Evolutionary conservation across 2,329 filamentous ascomycete genomes (phyloP), one percentile per base, ranked within the genome.

Genomic region (Penicillium sp.): DNA sequence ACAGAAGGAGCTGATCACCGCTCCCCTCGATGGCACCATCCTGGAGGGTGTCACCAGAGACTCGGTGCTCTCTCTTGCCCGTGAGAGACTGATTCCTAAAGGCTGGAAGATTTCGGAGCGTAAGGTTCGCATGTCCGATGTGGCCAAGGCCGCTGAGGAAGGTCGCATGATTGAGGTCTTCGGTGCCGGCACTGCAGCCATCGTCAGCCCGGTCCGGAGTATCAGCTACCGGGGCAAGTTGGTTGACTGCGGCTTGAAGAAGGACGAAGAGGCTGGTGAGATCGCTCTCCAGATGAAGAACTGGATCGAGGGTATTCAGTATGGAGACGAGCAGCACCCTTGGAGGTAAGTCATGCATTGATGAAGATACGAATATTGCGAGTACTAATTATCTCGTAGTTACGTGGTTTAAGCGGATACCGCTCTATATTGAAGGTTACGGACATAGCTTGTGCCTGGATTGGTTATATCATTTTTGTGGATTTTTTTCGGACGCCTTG

Each of bases 231-330:
- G 84, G 72, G 90, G 87, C 46, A 77, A 87, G 64, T 68, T 87
- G 55, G 84, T 98, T 25, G 80, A 88, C 64, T 96, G 93, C 69
- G 92, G 91, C 3, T 75, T 98, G 58, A 81, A 81, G 68, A 83
- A 88, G 60, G 77, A 82, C 42, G 81, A 95, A 72, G 92, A 98
- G 76, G 90, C 89, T 9, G 93, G 93, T 38, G 86, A 91, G 66
- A 79, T 97, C 64, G 87, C 93, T 8, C 75, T 83, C 63, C 82
- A 81, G 72, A 91, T 98, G 86, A 95, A 95, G 82, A 82, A 86
- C 63, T 98, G 93, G 93, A 96, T 98, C 55, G 91, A 95, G 76
- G 86, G 77, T 25, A 91, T 95, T 60, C 92, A 97, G 75, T 96
- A 97, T 68, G 93, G 93, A 56, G 91, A 96, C 57, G 87, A 92